Percentiles rank a stretch among this genome's conserved stretches.
These are phyloP conservation scores for Poronia punctata DNA, from an alignment of 495 filamentous ascomycete species.

Conservation along the genomic window DNA sequence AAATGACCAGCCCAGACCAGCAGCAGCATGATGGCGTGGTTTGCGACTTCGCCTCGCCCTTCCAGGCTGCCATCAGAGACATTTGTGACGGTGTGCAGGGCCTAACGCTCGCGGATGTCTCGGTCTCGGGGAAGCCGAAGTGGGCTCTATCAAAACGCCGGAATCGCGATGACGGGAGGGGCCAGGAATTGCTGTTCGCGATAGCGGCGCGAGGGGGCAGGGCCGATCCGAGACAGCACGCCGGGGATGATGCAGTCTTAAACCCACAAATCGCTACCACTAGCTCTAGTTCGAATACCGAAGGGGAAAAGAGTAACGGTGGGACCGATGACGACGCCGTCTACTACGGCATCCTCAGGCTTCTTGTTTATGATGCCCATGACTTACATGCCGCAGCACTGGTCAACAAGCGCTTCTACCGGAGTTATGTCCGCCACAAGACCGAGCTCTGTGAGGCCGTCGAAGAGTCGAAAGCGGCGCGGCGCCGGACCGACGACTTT, in stretches of 20 bases:
- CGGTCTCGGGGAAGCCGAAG: conserved; percentile 18
- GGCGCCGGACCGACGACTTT: neutral
- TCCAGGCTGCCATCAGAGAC: conserved; percentile 30
- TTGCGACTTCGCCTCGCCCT: conserved; percentile 34
- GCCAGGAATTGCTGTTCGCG: conserved; percentile 11
- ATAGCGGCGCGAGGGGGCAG: conserved; percentile 5
- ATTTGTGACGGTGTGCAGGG: conserved; percentile 34
- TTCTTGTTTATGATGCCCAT: conserved; percentile 20
- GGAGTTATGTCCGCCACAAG: conserved; percentile 25
- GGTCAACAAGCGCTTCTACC: conserved; percentile 24
- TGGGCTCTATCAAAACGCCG: conserved; percentile 26
- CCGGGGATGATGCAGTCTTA: conserved; percentile 6
- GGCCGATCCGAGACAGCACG: neutral
- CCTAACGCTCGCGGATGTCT: conserved; percentile 26
- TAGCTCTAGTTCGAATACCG: neutral
- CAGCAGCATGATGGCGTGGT: conserved; percentile 24
- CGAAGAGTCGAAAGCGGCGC: neutral
- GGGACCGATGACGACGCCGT: conserved; percentile 15
- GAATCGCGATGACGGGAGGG: neutral
- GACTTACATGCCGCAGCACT: conserved; percentile 25
- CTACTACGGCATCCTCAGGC: conserved; percentile 18
- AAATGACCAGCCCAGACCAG: conserved; percentile 26
- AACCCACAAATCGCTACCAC: neutral
- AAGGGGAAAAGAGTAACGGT: neutral
- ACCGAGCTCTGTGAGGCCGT: conserved; percentile 8